phyloP scores from a whole-genome alignment of 305 asterid species.

The Fraxinus velutina region DNA sequence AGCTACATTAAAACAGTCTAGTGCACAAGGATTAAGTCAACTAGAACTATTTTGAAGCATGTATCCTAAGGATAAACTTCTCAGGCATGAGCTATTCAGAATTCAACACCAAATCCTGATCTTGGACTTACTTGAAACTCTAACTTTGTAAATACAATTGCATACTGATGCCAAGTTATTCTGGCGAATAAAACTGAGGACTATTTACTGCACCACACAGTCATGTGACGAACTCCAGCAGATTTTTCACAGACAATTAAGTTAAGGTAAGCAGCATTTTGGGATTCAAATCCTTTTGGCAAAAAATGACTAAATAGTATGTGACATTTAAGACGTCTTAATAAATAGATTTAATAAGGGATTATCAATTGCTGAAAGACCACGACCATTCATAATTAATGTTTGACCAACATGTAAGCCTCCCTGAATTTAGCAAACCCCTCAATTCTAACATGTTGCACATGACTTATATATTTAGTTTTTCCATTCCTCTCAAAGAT shows the following conservation, averaged over 20 bases:
- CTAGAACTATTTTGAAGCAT: background rate
- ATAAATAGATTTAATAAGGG: background rate
- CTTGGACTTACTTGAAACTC: background rate
- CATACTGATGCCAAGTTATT: background rate
- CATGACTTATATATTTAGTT: background rate
- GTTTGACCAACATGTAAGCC: background rate
- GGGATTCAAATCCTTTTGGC: background rate
- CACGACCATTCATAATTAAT: background rate
- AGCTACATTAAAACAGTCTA: background rate
- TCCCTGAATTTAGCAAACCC: background rate
- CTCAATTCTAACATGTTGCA: background rate
- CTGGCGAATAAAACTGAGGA: background rate
- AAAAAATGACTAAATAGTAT: background rate
- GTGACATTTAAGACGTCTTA: background rate
- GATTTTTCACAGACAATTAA: background rate
- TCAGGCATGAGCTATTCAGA: background rate
- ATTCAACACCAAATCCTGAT: background rate
- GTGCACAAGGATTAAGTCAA: background rate
- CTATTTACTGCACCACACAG: background rate
- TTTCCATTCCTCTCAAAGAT: background rate
- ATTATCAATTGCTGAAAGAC: background rate
- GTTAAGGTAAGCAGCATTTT: background rate
- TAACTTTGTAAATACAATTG: background rate
- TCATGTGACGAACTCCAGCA: background rate
- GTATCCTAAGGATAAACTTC: background rate